These are phyloP conservation scores for Climacium dendroides DNA, from an alignment of 225 moss, liverwort and hornwort species.

Conservation along the genomic window DNA sequence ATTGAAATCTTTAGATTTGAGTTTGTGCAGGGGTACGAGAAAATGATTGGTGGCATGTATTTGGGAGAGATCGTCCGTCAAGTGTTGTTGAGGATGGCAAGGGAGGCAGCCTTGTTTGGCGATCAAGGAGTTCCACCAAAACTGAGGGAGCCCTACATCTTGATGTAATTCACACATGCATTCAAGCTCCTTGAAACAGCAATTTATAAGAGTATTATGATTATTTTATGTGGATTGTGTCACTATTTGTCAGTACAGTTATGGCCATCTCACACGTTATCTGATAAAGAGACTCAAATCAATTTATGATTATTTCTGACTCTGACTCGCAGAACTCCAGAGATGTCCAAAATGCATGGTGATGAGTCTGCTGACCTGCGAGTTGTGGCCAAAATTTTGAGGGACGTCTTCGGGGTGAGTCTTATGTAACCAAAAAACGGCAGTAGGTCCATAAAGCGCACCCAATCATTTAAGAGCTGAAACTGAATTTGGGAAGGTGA, in stretches of 20 bases:
- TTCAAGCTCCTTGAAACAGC: background rate
- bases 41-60: slow-evolving; percentile 86
- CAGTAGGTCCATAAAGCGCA: no score
- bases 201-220: background rate
- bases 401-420: slow-evolving; percentile 63
- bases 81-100: slow-evolving; percentile 67
- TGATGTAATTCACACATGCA: slow-evolving; percentile 27
- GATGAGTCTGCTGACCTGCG: slow-evolving; percentile 57
- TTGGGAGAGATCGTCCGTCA: slow-evolving; percentile 72
- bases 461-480: no score
- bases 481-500: no score
- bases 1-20: background rate
- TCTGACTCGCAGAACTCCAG: slow-evolving; percentile 54
- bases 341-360: slow-evolving; percentile 75
- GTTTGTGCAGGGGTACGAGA: slow-evolving; percentile 62
- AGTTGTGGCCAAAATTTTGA: slow-evolving; percentile 47
- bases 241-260: background rate
- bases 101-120: slow-evolving; percentile 69
- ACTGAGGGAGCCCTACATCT: slow-evolving; percentile 43
- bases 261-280: background rate
- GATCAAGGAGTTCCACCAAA: slow-evolving; percentile 49
- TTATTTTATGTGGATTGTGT: background rate
- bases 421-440: background rate
- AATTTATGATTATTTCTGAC: background rate
- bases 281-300: background rate